Evolutionary conservation across 1,284 basidiomycete species (phyloP).

Genomic region (Boletus austroedulis): DNA sequence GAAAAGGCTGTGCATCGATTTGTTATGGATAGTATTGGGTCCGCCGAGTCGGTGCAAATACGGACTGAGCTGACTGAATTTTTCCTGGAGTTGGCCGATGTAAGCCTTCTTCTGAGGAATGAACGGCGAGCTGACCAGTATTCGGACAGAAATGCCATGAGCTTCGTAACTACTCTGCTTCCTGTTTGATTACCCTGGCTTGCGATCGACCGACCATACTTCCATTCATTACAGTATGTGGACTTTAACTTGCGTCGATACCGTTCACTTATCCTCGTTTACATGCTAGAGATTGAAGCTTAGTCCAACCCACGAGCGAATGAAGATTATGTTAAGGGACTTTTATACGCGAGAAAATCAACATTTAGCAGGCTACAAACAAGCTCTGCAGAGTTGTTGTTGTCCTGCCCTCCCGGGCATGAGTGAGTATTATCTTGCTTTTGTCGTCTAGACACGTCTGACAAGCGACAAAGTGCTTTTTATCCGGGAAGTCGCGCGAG

Average conservation of each 20-base stretch:
- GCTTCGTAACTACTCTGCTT: constrained; percentile 44
- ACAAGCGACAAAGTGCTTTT: constrained; percentile 31
- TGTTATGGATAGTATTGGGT: constrained; percentile 40
- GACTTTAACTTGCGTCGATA: background rate
- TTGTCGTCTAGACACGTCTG: background rate
- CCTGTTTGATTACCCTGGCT: constrained; percentile 40
- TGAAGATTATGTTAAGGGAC: constrained; percentile 20
- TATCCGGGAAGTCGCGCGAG: constrained; percentile 34
- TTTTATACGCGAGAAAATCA: constrained; percentile 37
- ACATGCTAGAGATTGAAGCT: constrained; percentile 23
- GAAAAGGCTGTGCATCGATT: constrained; percentile 41
- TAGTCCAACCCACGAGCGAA: constrained; percentile 25
- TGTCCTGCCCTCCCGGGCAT: constrained; percentile 38
- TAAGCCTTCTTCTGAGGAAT: constrained; percentile 21
- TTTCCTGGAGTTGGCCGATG: constrained; percentile 44
- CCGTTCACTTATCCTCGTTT: background rate
- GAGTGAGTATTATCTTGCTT: constrained; percentile 18
- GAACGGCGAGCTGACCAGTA: constrained; percentile 1
- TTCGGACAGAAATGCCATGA: constrained; percentile 41
- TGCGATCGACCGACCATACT: constrained; percentile 35
- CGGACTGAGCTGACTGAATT: constrained; percentile 37
- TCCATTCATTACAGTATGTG: constrained; percentile 31
- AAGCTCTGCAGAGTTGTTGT: constrained; percentile 33
- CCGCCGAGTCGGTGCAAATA: constrained; percentile 18
- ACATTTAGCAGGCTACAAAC: constrained; percentile 38